Evolutionary conservation across 2,329 filamentous ascomycete species (phyloP).

Genomic region (Diaporthe vaccinii): DNA sequence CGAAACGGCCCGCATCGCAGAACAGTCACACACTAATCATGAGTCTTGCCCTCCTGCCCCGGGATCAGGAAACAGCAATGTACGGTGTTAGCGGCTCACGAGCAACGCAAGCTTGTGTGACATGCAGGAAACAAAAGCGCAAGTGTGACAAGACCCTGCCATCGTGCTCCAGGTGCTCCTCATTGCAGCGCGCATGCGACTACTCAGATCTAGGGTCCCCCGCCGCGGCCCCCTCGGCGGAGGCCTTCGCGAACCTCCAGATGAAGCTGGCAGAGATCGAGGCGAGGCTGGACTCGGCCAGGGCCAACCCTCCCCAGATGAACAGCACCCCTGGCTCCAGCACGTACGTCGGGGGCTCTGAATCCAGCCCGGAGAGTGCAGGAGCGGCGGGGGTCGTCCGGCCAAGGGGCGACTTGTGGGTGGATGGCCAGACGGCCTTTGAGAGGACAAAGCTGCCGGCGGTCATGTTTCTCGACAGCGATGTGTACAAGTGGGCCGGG

Average conservation of each 20-base stretch:
- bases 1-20: neutral
- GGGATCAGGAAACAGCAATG: slow-evolving; percentile 14
- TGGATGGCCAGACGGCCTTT: slow-evolving; percentile 24
- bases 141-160: slow-evolving; percentile 66
- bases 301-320: neutral
- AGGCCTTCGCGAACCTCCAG: slow-evolving; percentile 56
- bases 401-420: slow-evolving; percentile 43
- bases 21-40: slow-evolving; percentile 1
- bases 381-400: neutral
- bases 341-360: neutral
- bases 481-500: slow-evolving; percentile 53
- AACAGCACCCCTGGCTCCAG: slow-evolving; percentile 14
- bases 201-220: slow-evolving; percentile 53
- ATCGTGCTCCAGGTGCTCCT: slow-evolving; percentile 60
- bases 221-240: slow-evolving; percentile 52
- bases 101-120: slow-evolving; percentile 45
- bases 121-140: slow-evolving; percentile 59
- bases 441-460: slow-evolving; percentile 54
- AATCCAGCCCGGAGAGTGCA: slow-evolving; percentile 13
- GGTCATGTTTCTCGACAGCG: slow-evolving; percentile 59
- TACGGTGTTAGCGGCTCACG: slow-evolving; percentile 37
- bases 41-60: slow-evolving; percentile 28
- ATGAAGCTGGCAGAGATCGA: slow-evolving; percentile 55
- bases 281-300: slow-evolving; percentile 47
- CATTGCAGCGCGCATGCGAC: slow-evolving; percentile 58